Conservation (phyloP, 1,139 yeast species). For the Suhomyces maxii region DNA sequence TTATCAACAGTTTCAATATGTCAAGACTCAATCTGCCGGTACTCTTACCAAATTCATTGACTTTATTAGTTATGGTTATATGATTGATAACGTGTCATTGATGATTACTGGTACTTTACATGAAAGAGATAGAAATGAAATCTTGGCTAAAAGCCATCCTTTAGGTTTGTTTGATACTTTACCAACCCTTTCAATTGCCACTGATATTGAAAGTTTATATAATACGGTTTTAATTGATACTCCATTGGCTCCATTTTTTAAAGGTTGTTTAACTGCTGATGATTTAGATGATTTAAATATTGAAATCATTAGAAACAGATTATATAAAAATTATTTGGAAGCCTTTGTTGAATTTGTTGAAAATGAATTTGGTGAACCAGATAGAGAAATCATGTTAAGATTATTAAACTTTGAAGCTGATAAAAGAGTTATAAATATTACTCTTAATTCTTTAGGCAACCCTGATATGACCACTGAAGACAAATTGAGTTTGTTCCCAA, state of each 20-base stretch:
- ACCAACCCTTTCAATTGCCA: conserved; percentile 92
- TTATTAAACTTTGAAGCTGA: conserved; percentile 91
- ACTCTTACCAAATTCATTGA: conserved; percentile 82
- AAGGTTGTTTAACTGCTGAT: conserved; percentile 86
- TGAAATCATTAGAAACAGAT: conserved; percentile 87
- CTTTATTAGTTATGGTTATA: conserved; percentile 90
- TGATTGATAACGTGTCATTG: conserved; percentile 96
- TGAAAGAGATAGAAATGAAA: conserved; percentile 86
- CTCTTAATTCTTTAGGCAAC: conserved; percentile 80
- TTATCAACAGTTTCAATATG: conserved; percentile 80
- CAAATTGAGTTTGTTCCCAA: conserved; percentile 70
- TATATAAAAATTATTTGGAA: conserved; percentile 90
- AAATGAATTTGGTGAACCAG: conserved; percentile 66
- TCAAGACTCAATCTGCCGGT: conserved; percentile 81
- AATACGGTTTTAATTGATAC: conserved; percentile 95
- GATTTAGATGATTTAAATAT: conserved; percentile 95
- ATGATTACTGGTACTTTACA: conserved; percentile 97
- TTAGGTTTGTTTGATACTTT: conserved; percentile 98
- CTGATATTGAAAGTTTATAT: conserved; percentile 89
- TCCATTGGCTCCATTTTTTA: conserved; percentile 95
- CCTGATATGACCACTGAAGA: conserved; percentile 74
- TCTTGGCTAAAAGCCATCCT: conserved; percentile 89
- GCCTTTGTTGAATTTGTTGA: conserved; percentile 73
- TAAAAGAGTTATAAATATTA: conserved; percentile 87
- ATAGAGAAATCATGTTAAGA: conserved; percentile 75